phyloP scores from a whole-genome alignment of 2,329 filamentous ascomycete genomes.

The Anthostomella pinea region DNA sequence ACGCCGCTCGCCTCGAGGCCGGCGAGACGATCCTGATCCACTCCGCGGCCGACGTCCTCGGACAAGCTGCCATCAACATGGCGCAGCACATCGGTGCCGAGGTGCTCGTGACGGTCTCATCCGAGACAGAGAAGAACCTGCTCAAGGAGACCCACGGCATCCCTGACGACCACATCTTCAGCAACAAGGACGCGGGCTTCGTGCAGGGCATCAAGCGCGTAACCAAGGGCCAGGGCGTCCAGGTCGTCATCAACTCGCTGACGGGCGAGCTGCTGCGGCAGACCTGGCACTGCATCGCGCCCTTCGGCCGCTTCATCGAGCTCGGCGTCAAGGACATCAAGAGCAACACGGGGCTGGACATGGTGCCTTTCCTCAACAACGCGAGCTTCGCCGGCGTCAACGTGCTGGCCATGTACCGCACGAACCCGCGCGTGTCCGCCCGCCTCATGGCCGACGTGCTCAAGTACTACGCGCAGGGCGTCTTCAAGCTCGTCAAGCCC shows the following conservation, averaged over 20 bases:
- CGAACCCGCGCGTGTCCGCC: conserved; percentile 24
- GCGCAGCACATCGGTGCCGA: conserved; percentile 27
- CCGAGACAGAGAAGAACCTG: conserved; percentile 26
- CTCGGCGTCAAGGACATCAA: conserved; percentile 28
- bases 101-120: conserved; percentile 25
- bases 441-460: conserved; percentile 25
- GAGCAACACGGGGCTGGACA: conserved; percentile 28
- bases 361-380: conserved; percentile 29
- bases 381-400: conserved; percentile 28
- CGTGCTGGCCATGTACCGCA: conserved; percentile 28
- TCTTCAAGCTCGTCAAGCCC: conserved; percentile 25
- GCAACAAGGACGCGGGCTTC: conserved; percentile 27
- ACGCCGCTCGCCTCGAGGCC: conserved; percentile 24
- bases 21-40: conserved; percentile 28
- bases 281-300: conserved; percentile 30
- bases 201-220: conserved; percentile 28
- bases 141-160: conserved; percentile 24
- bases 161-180: conserved; percentile 27
- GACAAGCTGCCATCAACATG: conserved; percentile 26
- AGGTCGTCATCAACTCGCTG: conserved; percentile 25
- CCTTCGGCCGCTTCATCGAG: conserved; percentile 28
- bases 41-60: conserved; percentile 25
- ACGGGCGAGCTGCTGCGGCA: conserved; percentile 26
- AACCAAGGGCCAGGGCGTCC: conserved; percentile 24
- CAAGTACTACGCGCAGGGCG: conserved; percentile 21